Conservation (phyloP, 78 protist species). For the Planoprotostelium fungivorum region DNA sequence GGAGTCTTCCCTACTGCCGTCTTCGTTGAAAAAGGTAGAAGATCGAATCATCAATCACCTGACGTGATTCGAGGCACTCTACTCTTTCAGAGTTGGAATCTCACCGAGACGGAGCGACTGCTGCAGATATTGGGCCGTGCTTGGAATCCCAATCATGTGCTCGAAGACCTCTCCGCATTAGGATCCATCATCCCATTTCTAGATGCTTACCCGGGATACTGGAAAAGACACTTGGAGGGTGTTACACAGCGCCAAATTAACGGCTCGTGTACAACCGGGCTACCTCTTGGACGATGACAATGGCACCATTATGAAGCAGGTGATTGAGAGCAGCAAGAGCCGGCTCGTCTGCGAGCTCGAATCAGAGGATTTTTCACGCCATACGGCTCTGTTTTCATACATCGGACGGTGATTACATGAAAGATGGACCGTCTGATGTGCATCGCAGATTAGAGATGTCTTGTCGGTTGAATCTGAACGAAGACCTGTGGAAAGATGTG, state of each 20-base stretch:
- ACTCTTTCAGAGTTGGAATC: too few relatives aligned
- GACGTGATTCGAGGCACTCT: neutral
- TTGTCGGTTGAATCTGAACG: neutral
- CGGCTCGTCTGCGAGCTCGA: neutral
- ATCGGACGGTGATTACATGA: neutral
- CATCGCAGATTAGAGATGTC: neutral
- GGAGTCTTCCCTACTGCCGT: neutral
- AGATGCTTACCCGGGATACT: too few relatives aligned
- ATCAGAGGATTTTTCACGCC: neutral
- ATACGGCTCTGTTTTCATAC: neutral
- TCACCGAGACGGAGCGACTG: neutral
- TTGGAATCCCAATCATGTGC: neutral
- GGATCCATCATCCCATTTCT: neutral
- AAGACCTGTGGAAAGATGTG: neutral
- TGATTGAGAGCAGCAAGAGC: neutral
- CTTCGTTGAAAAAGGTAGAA: neutral
- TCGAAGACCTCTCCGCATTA: neutral
- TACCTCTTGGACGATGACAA: neutral
- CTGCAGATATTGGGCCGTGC: neutral
- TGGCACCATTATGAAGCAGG: neutral
- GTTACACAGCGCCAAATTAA: neutral
- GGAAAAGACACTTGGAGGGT: neutral
- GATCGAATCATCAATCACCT: neutral
- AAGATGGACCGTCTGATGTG: neutral
- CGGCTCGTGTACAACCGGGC: neutral